Evolutionary conservation across 139 green algal genomes (phyloP).

Genomic region (Chlamydomonas eustigma): DNA sequence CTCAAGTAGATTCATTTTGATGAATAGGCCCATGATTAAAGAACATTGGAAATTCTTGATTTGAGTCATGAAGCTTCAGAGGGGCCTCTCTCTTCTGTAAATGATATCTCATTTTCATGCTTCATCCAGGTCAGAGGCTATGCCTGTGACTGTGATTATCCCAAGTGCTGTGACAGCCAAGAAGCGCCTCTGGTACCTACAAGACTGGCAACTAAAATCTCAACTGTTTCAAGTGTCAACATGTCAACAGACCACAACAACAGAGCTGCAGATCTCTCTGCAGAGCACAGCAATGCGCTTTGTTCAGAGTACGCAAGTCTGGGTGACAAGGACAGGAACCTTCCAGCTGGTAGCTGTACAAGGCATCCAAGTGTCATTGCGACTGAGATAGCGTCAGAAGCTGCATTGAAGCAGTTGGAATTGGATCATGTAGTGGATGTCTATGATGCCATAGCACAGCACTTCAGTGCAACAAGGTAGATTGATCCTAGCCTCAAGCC

Average conservation of each 20-base stretch:
- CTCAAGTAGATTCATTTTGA: too few species aligned
- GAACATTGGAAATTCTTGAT: too few species aligned
- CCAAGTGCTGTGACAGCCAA: conserved; percentile 87
- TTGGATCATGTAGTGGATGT: conserved; percentile 73
- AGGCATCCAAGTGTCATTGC: neutral
- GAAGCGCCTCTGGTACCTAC: conserved; percentile 62
- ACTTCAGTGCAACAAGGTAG: conserved; percentile 90
- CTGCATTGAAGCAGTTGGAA: conserved; percentile 47
- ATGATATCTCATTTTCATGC: too few species aligned
- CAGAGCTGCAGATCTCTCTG: neutral
- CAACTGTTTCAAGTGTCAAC: neutral
- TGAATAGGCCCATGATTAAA: too few species aligned
- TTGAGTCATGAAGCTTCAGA: too few species aligned
- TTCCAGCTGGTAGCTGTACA: neutral
- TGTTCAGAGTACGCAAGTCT: too few species aligned
- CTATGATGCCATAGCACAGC: conserved; percentile 93
- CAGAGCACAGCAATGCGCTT: too few species aligned
- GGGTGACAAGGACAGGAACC: neutral
- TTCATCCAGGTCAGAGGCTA: conserved; percentile 53
- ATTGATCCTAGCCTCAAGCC: too few species aligned
- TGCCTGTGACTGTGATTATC: conserved; percentile 78
- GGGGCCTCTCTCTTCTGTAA: too few species aligned
- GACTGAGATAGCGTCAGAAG: neutral
- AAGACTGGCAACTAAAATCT: conserved; percentile 29
- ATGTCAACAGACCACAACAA: neutral